Conservation (phyloP, 176 grass and related monocot genomes). For the Pharus latifolius region DNA sequence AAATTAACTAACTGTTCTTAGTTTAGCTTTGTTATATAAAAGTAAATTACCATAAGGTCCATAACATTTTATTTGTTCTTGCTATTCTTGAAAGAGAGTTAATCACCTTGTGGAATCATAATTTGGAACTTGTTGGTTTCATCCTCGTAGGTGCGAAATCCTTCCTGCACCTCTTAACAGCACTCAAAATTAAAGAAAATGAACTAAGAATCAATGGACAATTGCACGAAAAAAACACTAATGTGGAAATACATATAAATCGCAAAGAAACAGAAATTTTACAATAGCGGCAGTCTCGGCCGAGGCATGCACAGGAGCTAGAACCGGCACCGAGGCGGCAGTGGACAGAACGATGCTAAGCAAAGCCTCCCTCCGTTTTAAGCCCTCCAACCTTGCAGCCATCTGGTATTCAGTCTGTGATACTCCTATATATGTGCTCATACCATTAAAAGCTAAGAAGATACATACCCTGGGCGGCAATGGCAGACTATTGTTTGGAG, state of each 20-base stretch:
- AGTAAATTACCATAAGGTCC: too few species aligned
- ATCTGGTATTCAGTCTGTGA: too few species aligned
- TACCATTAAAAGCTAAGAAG: too few species aligned
- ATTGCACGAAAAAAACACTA: not conserved
- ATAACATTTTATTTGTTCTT: too few species aligned
- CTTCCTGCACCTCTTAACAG: constrained; percentile 42
- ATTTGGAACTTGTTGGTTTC: constrained; percentile 66
- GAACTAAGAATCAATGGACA: not conserved
- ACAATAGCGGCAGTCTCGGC: constrained; percentile 27
- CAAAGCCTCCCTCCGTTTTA: constrained; percentile 51
- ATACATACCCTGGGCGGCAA: not conserved
- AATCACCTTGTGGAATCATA: constrained; percentile 55
- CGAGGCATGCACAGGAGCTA: constrained; percentile 16
- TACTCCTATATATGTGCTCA: too few species aligned
- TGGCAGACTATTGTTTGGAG: not conserved
- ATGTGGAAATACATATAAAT: not conserved
- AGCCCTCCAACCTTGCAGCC: not conserved
- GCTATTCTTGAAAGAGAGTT: too few species aligned
- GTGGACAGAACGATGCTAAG: constrained; percentile 37
- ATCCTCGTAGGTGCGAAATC: constrained; percentile 56
- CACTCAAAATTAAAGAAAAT: not conserved
- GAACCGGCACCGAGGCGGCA: constrained; percentile 9
- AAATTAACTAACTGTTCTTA: too few species aligned
- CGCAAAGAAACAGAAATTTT: not conserved
- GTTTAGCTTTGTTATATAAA: too few species aligned